Conservation (phyloP, 345 rosid species). For the Camelina laxa region DNA sequence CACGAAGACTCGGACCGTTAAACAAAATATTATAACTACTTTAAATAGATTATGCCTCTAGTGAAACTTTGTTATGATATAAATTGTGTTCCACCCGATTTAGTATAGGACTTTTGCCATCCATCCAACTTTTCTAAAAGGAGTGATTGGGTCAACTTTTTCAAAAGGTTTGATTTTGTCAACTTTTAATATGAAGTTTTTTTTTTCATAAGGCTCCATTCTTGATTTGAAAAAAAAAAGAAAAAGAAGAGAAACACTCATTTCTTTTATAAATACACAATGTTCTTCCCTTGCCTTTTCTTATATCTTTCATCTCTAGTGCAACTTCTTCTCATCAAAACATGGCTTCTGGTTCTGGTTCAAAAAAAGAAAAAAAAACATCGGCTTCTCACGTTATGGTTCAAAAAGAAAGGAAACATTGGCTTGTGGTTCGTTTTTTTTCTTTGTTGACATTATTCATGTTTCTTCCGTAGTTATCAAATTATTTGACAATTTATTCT, state of each 20-base stretch:
- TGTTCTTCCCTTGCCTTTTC: neutral
- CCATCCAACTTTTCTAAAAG: neutral
- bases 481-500: neutral
- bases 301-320: neutral
- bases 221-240: too few relatives aligned
- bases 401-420: neutral
- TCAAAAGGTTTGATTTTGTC: neutral
- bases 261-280: slow-evolving; percentile 9
- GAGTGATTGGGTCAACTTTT: too few relatives aligned
- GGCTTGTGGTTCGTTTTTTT: slow-evolving; percentile 2
- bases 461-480: neutral
- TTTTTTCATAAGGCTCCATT: neutral
- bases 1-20: too few relatives aligned
- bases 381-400: too few relatives aligned
- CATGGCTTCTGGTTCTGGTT: slow-evolving; percentile 3
- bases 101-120: neutral
- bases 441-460: neutral
- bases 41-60: too few relatives aligned
- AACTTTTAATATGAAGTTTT: neutral
- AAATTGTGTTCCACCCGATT: too few relatives aligned
- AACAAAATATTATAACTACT: too few relatives aligned
- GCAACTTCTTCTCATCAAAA: slow-evolving; percentile 1
- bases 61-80: too few relatives aligned
- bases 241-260: neutral
- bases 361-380: too few relatives aligned